These are phyloP conservation scores for Liquidambar formosana DNA, from an alignment of 164 flowering plant genomes.

Conservation along the genomic window DNA sequence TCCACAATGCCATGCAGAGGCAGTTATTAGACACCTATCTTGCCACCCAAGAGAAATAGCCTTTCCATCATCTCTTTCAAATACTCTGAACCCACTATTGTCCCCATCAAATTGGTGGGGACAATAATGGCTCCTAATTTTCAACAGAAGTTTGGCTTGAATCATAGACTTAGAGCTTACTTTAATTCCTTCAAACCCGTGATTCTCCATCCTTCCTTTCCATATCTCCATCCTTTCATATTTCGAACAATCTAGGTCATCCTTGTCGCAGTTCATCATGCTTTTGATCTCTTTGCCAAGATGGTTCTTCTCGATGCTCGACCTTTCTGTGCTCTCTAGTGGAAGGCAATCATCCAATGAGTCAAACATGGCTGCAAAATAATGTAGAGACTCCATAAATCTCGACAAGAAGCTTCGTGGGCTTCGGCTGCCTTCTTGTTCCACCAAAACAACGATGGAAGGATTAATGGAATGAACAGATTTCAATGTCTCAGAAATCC, in stretches of 20 bases:
- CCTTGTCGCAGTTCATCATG: conserved; percentile 44
- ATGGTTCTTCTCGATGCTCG: conserved; percentile 64
- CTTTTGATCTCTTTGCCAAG: conserved; percentile 66
- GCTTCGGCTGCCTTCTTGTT: conserved; percentile 57
- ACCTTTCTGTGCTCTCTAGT: conserved; percentile 50
- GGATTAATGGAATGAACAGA: conserved; percentile 45
- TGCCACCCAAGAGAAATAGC: conserved; percentile 78
- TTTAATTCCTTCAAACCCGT: conserved; percentile 51
- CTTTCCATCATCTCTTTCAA: conserved; percentile 59
- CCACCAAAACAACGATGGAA: conserved; percentile 51
- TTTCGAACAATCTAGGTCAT: conserved; percentile 20
- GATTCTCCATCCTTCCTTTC: conserved; percentile 63
- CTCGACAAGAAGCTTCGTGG: conserved; percentile 53
- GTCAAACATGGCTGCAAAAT: conserved; percentile 78
- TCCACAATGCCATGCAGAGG: conserved; percentile 58
- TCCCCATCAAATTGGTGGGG: conserved; percentile 39
- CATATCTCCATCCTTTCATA: conserved; percentile 58
- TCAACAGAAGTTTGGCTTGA: conserved; percentile 72
- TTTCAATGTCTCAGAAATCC: conserved; percentile 49
- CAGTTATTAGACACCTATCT: conserved; percentile 61
- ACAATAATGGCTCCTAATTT: conserved; percentile 53
- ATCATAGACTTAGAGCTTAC: conserved; percentile 57
- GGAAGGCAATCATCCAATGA: conserved; percentile 74
- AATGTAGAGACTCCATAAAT: conserved; percentile 76
- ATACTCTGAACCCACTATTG: conserved; percentile 53